Evolutionary conservation across 2,329 filamentous ascomycete genomes (phyloP).

Genomic region (Didymella arachidicola): DNA sequence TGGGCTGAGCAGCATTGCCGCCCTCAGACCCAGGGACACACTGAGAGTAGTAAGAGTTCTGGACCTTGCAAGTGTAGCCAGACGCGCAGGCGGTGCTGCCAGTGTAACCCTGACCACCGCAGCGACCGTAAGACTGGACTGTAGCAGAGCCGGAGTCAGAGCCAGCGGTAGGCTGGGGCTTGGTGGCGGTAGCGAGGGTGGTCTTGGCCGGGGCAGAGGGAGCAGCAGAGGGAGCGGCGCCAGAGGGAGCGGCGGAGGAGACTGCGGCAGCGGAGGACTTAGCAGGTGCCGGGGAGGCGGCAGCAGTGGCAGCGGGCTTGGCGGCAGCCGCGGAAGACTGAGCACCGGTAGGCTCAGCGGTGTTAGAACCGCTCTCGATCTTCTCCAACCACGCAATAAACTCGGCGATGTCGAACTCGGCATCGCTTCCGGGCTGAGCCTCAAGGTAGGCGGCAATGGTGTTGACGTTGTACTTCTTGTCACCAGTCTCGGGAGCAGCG

Average conservation of each 20-base stretch:
- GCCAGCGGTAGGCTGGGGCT: conserved; percentile 31
- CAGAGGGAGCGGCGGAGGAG: conserved; percentile 10
- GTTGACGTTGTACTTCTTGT: conserved; percentile 17
- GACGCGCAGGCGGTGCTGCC: conserved; percentile 51
- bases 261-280: conserved; percentile 11
- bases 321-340: conserved; percentile 6
- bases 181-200: conserved; percentile 33
- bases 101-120: conserved; percentile 54
- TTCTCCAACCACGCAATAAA: conserved; percentile 24
- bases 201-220: conserved; percentile 18
- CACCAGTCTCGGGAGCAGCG: conserved; percentile 18
- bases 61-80: conserved; percentile 51
- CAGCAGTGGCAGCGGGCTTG: conserved; percentile 5
- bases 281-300: background rate
- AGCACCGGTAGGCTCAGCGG: conserved; percentile 12
- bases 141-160: conserved; percentile 25
- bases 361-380: conserved; percentile 17
- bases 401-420: conserved; percentile 16
- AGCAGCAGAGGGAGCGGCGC: too few relatives aligned
- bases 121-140: conserved; percentile 47
- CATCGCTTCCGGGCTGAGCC: conserved; percentile 19
- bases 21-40: conserved; percentile 42
- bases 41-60: conserved; percentile 58
- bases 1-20: conserved; percentile 21
- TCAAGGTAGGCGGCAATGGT: conserved; percentile 13